These are phyloP conservation scores for Erythrophleum fordii DNA, from an alignment of 306 rosid species.

Conservation along the genomic window DNA sequence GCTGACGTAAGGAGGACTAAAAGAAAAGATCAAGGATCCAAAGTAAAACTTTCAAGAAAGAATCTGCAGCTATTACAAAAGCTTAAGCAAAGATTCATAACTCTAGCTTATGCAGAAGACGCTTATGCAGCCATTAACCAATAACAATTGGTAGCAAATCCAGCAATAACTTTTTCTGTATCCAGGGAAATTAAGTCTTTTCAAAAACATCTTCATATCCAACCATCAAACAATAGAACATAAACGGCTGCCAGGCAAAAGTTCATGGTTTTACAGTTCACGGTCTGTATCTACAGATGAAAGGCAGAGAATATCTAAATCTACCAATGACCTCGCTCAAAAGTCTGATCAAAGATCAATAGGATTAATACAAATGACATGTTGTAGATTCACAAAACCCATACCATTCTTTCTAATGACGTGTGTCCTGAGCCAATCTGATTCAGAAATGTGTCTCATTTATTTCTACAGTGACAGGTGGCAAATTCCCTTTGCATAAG, in stretches of 20 bases:
- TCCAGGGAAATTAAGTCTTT: neutral
- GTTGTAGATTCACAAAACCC: neutral
- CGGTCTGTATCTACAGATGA: neutral
- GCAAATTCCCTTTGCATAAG: neutral
- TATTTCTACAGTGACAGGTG: neutral
- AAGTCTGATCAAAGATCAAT: neutral
- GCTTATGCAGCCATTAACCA: neutral
- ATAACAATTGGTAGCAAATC: neutral
- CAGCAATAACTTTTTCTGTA: neutral
- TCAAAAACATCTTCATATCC: neutral
- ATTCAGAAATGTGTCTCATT: neutral
- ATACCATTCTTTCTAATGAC: neutral
- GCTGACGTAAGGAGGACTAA: neutral
- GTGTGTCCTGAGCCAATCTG: neutral
- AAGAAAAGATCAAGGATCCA: neutral
- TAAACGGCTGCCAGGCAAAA: neutral
- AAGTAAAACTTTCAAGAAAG: neutral
- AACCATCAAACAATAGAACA: neutral
- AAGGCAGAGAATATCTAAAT: neutral
- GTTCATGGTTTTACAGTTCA: neutral
- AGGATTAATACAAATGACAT: neutral
- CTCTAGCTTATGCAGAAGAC: neutral
- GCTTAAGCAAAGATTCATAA: neutral
- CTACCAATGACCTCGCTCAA: neutral
- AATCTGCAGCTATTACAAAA: neutral